Base-by-base conservation (phyloP, 2,329 filamentous ascomycete genomes). In the Helotiales sp. region DNA sequence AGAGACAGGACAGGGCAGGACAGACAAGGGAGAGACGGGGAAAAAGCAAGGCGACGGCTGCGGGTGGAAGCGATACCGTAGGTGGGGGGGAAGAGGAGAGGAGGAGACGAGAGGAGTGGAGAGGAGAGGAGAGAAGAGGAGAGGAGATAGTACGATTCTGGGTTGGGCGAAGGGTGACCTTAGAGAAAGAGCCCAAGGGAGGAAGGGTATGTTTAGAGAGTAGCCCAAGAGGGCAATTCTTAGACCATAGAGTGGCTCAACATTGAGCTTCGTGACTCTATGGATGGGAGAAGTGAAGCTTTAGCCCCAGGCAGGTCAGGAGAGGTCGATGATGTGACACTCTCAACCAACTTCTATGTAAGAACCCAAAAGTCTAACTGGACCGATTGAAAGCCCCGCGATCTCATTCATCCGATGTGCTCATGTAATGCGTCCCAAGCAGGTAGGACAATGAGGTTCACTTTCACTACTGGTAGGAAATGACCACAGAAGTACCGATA, bases 21-120 rank as follows among this genome's bases (percentile, higher is more conserved):
- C 10, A 58, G 62, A 57, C 40, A 17, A 30, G 40, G 34, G 30
- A 62, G 58, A 57, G 10, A 64, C 50, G 43, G 50, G 26, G 52
- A 55, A 74, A 73, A 72, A 72, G 71, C 70, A 74, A 73, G 71
- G 72, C 73, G 70, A 57, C 61, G 69, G 70, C 40, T 37, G 43
- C 37, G 20, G 52, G 61, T 63, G 49, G 30, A 43, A 37, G 54
- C 47, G 60, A 52, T 49, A 22, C 26, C 22, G 47, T 30, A 30
- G 47, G 47, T 52, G 47, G 47, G 26, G 24, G 57, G 15, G n/a
- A 40, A 7, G 8, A 13, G 7, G 17, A 32, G 6, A 15, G 28
- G 15, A 20, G 20, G 28, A 24, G 17, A 34, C 5, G 3, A 34
- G 11, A 43, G 22, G 28, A 3, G 22, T 15, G 15, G 20, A 26